These are phyloP conservation scores for Rhizoclosmatium sp. DNA, from an alignment of 192 early-diverging fungal species.

Conservation along the genomic window DNA sequence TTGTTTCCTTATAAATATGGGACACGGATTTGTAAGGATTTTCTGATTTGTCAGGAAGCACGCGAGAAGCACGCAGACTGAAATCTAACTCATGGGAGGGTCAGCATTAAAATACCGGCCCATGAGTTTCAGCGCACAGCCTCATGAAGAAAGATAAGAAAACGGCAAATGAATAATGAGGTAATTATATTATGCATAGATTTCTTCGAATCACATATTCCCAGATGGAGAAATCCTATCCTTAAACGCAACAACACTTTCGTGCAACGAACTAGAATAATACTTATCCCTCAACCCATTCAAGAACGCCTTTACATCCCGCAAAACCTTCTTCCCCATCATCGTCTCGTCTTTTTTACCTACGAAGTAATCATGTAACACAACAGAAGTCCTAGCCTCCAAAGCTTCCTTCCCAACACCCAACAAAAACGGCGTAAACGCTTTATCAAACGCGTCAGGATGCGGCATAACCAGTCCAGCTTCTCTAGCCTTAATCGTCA, in stretches of 20 bases:
- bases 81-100: not conserved
- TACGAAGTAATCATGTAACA: conserved; percentile 14
- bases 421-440: conserved; percentile 21
- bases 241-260: not conserved
- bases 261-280: not conserved
- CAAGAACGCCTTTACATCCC: conserved; percentile 13
- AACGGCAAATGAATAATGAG: not conserved
- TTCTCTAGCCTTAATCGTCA: conserved; percentile 32
- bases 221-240: not conserved
- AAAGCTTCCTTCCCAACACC: conserved; percentile 1
- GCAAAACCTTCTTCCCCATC: conserved; percentile 19
- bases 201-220: not conserved
- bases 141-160: not conserved
- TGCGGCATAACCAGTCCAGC: conserved; percentile 22
- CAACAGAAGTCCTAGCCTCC: not conserved
- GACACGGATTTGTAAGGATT: too few relatives aligned
- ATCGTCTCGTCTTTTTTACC: not conserved
- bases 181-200: not conserved
- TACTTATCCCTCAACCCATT: not conserved
- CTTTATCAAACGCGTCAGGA: not conserved
- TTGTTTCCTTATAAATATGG: not conserved
- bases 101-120: not conserved
- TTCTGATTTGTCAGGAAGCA: too few relatives aligned
- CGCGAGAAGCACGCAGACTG: too few relatives aligned
- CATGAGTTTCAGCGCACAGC: not conserved